Evolutionary conservation across 805 yeast species (phyloP).

Genomic region (Lachancea quebecensis): DNA sequence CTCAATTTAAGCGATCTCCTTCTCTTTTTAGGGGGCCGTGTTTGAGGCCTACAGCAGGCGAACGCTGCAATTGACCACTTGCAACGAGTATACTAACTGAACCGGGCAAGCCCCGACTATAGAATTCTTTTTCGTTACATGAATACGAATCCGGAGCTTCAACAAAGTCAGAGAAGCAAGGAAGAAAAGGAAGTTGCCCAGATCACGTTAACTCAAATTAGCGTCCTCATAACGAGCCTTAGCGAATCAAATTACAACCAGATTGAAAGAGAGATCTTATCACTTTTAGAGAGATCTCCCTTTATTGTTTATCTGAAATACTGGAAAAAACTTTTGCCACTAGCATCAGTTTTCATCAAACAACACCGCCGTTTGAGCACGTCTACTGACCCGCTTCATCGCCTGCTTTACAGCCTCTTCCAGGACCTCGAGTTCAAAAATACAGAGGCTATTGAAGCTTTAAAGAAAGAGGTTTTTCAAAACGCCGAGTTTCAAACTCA

Average conservation of each 20-base stretch:
- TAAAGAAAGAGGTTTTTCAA: conserved; percentile 15
- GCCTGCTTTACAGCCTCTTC: conserved; percentile 18
- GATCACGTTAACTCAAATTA: conserved; percentile 24
- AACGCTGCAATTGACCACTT: no score
- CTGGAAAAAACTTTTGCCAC: conserved; percentile 25
- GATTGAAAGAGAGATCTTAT: conserved; percentile 16
- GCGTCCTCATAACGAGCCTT: conserved; percentile 23
- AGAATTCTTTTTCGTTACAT: conserved; percentile 2
- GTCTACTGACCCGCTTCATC: conserved; percentile 15
- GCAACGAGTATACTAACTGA: neutral
- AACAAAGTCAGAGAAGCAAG: neutral
- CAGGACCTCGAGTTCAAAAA: conserved; percentile 14
- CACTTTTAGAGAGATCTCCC: conserved; percentile 21
- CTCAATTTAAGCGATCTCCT: neutral
- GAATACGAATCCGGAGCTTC: conserved; percentile 6
- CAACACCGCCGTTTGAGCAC: conserved; percentile 11
- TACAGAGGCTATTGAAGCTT: conserved; percentile 11
- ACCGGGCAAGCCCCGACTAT: neutral
- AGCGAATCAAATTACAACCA: conserved; percentile 15
- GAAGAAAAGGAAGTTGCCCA: conserved; percentile 24
- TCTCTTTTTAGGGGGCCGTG: neutral
- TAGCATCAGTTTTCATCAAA: conserved; percentile 19
- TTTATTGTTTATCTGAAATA: conserved; percentile 17
- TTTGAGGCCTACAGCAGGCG: no score
- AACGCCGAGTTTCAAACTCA: conserved; percentile 11